Evolutionary conservation across 345 rosid species (phyloP), one percentile per base, ranked within the genome.

Genomic region (Linum lewisii): DNA sequence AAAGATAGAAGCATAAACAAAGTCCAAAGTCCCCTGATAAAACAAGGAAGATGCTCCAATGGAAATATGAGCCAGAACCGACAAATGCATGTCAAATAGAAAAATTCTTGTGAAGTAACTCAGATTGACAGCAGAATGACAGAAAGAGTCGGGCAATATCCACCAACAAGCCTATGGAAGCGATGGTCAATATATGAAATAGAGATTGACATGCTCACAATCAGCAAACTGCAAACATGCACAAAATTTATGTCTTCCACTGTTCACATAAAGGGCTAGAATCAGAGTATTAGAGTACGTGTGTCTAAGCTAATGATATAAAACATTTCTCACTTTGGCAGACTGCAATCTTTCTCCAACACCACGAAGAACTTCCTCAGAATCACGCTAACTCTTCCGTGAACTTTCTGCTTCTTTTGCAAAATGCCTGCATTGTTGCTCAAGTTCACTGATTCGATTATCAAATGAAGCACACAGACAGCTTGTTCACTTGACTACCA

Each of bases 401-500:
- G 80, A 53, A 52, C 70, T 65, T 42, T 73, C 73, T 36, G 78
- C 75, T 70, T 81, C 86, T 68, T 57, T 74, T 54, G 60, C 61
- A 64, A 63, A 68, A 57, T 11, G 47, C 49, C 64, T 66, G 18
- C 72, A 73, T 21, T 77, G 79, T 62, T 70, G 70, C 70, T 77
- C 85, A 63, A 84, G 87, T 58, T 77, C 77, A 74, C 73, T 81
- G 38, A 93, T 85, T 65, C 83, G 88, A 66, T 77, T 79, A 73
- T 81, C 97, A 72, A 75, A 93, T 56, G 94, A 83, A 68, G 84
- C 77, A 82, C 90, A 82, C n/a, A 93, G 91, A 54, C 90, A 89
- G 14, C 83, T 78, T 66, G 77, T 70, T 76, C 81, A 66, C 51
- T 58, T 68, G 78, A 72, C 65, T 61, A 51, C 23, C 7, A 22